Conservation (phyloP, 2,329 filamentous ascomycete species). For the Ophiocordyceps camponoti-floridani region DNA sequence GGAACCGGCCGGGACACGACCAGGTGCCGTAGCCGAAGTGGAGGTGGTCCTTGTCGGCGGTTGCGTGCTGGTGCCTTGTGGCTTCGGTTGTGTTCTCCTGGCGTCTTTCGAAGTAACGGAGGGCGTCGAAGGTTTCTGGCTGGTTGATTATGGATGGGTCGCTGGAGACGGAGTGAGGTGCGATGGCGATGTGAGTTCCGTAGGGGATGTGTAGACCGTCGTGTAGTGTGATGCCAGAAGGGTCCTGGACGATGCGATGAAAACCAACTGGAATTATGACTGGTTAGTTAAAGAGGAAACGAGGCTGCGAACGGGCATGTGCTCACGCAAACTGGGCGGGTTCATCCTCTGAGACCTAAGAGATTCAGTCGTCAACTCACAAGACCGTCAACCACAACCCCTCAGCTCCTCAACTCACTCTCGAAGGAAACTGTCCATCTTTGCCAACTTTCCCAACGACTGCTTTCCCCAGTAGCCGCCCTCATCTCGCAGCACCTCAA, state of each 20-base stretch:
- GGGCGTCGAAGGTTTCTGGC: constrained; percentile 2
- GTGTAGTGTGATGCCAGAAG: constrained; percentile 2
- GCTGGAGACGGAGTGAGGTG: constrained; percentile 1
- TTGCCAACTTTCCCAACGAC: constrained; percentile 1
- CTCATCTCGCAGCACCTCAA: neutral
- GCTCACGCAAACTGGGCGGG: constrained; percentile 3
- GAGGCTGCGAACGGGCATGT: neutral
- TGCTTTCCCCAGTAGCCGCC: constrained; percentile 1
- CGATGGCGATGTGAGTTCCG: constrained; percentile 2
- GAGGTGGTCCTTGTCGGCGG: constrained; percentile 3
- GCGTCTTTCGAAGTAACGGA: constrained; percentile 3
- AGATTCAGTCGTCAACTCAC: neutral
- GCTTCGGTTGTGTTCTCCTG: neutral
- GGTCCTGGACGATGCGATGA: constrained; percentile 3
- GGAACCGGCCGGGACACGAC: constrained; percentile 4
- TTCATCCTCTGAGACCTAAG: constrained; percentile 3
- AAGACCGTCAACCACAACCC: neutral
- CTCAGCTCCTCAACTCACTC: constrained; percentile 1
- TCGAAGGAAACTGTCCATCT: constrained; percentile 4
- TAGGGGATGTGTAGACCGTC: constrained; percentile 3
- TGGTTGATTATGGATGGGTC: constrained; percentile 1
- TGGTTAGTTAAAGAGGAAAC: neutral
- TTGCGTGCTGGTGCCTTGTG: constrained; percentile 3
- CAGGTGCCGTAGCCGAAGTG: constrained; percentile 4
- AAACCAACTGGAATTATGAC: constrained; percentile 1